Percentiles rank a stretch among this genome's conserved stretches.
Evolutionary conservation across 495 filamentous ascomycete genomes (phyloP).

Genomic region (Rostrohypoxylon terebratum): DNA sequence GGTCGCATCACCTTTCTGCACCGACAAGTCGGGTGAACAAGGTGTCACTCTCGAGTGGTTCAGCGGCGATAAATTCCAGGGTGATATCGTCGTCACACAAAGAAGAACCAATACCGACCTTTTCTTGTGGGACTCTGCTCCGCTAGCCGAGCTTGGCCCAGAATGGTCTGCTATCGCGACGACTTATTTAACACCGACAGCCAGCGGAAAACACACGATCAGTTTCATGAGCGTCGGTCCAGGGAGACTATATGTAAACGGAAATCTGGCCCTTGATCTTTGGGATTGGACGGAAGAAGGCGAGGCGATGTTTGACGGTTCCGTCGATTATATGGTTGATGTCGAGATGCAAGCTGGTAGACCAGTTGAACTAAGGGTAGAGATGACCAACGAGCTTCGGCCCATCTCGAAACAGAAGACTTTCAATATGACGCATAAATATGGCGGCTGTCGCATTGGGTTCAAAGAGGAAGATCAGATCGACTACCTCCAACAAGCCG

Average conservation of each 20-base stretch:
- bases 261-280: conserved; percentile 76
- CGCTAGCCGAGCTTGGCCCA: conserved; percentile 65
- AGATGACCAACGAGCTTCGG: conserved; percentile 72
- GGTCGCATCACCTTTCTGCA: conserved; percentile 68
- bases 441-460: conserved; percentile 83
- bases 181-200: conserved; percentile 63
- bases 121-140: conserved; percentile 76
- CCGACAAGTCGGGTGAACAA: conserved; percentile 64
- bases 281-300: conserved; percentile 77
- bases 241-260: conserved; percentile 75
- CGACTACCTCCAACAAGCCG: conserved; percentile 78
- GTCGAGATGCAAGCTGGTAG: conserved; percentile 63
- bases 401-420: conserved; percentile 63
- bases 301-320: conserved; percentile 71
- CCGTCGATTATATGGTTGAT: conserved; percentile 65
- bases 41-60: conserved; percentile 74
- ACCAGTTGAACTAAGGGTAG: conserved; percentile 63
- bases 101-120: conserved; percentile 70
- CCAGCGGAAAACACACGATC: conserved; percentile 75
- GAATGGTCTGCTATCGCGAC: conserved; percentile 72
- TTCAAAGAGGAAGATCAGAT: conserved; percentile 75
- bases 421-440: conserved; percentile 65
- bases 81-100: conserved; percentile 65
- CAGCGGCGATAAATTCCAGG: conserved; percentile 70
- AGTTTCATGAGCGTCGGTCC: conserved; percentile 82